Conservation (phyloP, 23 red algal species). For the Gracilaria vermiculophylla region DNA sequence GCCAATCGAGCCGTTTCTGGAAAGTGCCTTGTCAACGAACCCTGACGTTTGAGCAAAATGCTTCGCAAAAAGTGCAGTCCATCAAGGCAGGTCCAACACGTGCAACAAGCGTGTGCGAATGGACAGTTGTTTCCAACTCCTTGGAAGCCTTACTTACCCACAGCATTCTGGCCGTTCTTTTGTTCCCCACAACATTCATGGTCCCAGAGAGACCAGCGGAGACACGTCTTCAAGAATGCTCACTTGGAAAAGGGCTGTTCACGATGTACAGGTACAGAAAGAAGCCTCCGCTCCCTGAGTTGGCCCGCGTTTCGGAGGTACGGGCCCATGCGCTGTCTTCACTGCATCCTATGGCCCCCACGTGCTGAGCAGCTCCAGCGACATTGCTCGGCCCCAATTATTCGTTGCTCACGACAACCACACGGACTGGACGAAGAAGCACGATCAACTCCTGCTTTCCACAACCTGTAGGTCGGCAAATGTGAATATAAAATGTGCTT, state of each 20-base stretch:
- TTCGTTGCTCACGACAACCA: neutral
- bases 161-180: too few relatives aligned
- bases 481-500: neutral
- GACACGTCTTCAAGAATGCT: slow-evolving; percentile 35
- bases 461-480: neutral
- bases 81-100: neutral
- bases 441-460: neutral
- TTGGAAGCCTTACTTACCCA: neutral
- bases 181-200: neutral
- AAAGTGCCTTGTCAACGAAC: neutral
- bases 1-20: neutral
- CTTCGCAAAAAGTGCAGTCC: neutral
- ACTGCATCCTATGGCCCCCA: neutral
- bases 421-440: neutral
- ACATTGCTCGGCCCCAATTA: neutral
- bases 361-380: neutral
- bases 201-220: neutral
- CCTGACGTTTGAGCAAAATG: slow-evolving; percentile 8
- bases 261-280: neutral
- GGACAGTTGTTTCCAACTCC: neutral
- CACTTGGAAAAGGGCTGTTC: slow-evolving; percentile 16
- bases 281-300: slow-evolving; percentile 8
- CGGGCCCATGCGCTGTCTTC: neutral
- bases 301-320: neutral
- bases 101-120: neutral